phyloP scores from a whole-genome alignment of 2,329 filamentous ascomycete species.

The Colletotrichum aenigma region DNA sequence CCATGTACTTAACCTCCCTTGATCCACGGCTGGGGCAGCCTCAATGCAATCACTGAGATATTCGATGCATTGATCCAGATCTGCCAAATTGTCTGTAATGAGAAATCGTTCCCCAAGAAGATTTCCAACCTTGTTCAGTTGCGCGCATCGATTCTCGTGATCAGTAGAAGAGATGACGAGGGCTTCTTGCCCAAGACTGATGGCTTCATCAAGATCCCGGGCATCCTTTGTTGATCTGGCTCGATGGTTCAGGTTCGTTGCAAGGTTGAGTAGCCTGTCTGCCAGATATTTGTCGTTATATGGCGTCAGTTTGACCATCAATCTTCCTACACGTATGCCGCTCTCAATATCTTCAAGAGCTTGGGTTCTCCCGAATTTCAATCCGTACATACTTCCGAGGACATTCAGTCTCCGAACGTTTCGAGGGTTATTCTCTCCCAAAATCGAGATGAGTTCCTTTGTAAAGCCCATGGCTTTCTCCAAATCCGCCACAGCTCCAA shows the following conservation, averaged over 20 bases:
- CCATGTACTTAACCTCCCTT: no score
- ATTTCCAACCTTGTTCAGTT: background rate
- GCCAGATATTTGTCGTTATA: fast-evolving
- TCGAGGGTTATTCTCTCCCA: background rate
- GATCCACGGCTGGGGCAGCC: no score
- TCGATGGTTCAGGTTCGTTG: fast-evolving
- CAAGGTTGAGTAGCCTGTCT: background rate
- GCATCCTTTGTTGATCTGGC: background rate
- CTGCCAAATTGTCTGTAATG: fast-evolving
- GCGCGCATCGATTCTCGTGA: background rate
- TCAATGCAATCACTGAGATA: no score
- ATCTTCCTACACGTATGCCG: fast-evolving
- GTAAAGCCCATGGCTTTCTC: background rate
- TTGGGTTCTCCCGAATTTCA: background rate
- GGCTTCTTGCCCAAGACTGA: background rate
- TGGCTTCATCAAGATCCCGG: background rate
- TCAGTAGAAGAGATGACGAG: fast-evolving
- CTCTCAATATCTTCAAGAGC: background rate
- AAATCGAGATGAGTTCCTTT: background rate
- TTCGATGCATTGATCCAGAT: background rate
- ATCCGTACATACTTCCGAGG: background rate
- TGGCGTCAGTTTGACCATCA: fast-evolving
- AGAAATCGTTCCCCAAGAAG: background rate
- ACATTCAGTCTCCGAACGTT: background rate
- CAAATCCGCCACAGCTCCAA: background rate